A percentile compares a stretch with the other conserved stretches of the same genome.
These are phyloP conservation scores for Hibiscus mutabilis DNA, from an alignment of 345 rosid genomes.

Conservation along the genomic window DNA sequence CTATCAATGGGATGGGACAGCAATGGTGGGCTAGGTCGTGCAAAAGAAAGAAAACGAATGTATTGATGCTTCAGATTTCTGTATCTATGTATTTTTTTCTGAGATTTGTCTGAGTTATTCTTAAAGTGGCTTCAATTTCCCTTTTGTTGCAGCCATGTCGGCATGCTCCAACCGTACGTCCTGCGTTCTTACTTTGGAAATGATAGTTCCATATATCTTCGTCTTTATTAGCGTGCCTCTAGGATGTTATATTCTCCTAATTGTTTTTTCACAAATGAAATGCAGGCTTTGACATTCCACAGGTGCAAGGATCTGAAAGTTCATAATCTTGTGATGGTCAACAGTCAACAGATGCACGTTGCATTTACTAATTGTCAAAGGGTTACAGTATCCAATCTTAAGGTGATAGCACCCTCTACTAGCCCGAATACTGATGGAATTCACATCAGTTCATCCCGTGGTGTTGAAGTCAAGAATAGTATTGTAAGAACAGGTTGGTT, in stretches of 20 bases:
- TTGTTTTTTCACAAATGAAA: conserved; percentile 8
- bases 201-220: conserved; percentile 16
- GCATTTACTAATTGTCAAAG: conserved; percentile 61
- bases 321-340: conserved; percentile 38
- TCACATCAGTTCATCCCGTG: conserved; percentile 68
- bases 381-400: conserved; percentile 38
- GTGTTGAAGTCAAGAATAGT: conserved; percentile 46
- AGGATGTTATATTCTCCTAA: not conserved
- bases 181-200: conserved; percentile 12
- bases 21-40: conserved; percentile 87
- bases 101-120: not conserved
- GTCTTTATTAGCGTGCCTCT: not conserved
- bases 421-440: conserved; percentile 97
- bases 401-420: conserved; percentile 54
- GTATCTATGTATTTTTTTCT: conserved; percentile 3
- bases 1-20: conserved; percentile 71
- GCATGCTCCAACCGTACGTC: conserved; percentile 89
- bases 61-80: conserved; percentile 20
- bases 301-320: conserved; percentile 71
- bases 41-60: conserved; percentile 51
- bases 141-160: conserved; percentile 64
- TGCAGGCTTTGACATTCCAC: conserved; percentile 82
- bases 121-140: conserved; percentile 16
- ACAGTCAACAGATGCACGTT: conserved; percentile 79
- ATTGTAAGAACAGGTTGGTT: conserved; percentile 58